Conservation (phyloP, 306 rosid genomes). For the Casuarina glauca region DNA sequence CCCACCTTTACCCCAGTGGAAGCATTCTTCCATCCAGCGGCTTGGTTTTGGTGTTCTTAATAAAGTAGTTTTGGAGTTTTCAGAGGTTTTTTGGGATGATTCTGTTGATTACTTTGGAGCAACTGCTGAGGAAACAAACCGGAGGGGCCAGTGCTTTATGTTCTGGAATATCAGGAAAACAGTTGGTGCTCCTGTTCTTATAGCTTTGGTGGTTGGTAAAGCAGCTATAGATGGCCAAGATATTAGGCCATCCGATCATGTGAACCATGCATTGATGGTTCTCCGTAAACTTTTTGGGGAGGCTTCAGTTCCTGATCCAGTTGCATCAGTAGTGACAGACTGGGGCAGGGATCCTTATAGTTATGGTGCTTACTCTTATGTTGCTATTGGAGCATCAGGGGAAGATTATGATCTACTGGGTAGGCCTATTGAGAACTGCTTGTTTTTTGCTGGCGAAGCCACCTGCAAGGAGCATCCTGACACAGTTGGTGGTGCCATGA, state of each 20-base stretch:
- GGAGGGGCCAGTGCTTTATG: slow-evolving; percentile 97
- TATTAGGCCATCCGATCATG: slow-evolving; percentile 71
- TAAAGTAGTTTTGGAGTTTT: slow-evolving; percentile 92
- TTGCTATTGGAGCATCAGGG: slow-evolving; percentile 97
- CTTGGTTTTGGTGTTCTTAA: slow-evolving; percentile 98
- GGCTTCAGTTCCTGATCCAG: slow-evolving; percentile 86
- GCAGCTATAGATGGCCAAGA: slow-evolving; percentile 88
- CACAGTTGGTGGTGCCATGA: slow-evolving; percentile 99
- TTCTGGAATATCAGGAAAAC: slow-evolving; percentile 98
- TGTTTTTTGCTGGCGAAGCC: slow-evolving; percentile 99
- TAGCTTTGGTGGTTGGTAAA: slow-evolving; percentile 94
- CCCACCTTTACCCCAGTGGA: slow-evolving; percentile 93
- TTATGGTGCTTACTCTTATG: slow-evolving; percentile 94
- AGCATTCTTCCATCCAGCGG: slow-evolving; percentile 75
- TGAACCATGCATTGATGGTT: slow-evolving; percentile 82
- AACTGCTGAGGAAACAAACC: slow-evolving; percentile 84
- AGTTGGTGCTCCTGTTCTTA: slow-evolving; percentile 97
- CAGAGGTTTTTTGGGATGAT: slow-evolving; percentile 95
- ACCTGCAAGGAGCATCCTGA: slow-evolving; percentile 99
- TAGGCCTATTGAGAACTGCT: slow-evolving; percentile 85
- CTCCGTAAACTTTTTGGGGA: slow-evolving; percentile 95
- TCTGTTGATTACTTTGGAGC: slow-evolving; percentile 99
- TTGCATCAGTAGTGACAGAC: slow-evolving; percentile 90
- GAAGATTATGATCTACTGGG: slow-evolving; percentile 94
- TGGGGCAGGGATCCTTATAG: slow-evolving; percentile 99